Evolutionary conservation across 805 yeast species (phyloP).

Genomic region (Monosporozyma yasuniensis): DNA sequence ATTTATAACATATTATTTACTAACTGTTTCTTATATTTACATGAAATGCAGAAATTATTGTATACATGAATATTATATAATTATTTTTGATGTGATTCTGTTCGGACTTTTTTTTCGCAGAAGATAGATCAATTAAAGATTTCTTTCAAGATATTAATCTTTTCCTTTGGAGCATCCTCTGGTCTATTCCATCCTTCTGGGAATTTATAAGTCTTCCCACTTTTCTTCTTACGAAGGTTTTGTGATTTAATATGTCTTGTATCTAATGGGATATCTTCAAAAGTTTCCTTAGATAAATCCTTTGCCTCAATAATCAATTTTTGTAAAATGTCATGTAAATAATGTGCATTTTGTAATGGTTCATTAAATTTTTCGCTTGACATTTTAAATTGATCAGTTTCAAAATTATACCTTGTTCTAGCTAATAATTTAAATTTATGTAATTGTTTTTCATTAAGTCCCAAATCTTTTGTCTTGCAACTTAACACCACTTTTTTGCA

Average conservation of each 20-base stretch:
- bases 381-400: constrained; percentile 51
- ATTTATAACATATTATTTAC: no score
- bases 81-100: not conserved
- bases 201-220: constrained; percentile 37
- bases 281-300: constrained; percentile 45
- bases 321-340: constrained; percentile 54
- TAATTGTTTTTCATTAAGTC: constrained; percentile 40
- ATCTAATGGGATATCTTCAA: constrained; percentile 75
- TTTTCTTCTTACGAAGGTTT: constrained; percentile 34
- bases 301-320: constrained; percentile 57
- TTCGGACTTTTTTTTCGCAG: no score
- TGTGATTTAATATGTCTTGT: constrained; percentile 54
- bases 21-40: not conserved
- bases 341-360: constrained; percentile 79
- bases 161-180: constrained; percentile 54
- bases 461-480: constrained; percentile 46
- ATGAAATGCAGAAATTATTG: not conserved
- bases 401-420: constrained; percentile 64
- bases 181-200: constrained; percentile 78
- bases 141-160: constrained; percentile 15
- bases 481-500: constrained; percentile 53
- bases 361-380: constrained; percentile 58
- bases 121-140: constrained; percentile 2
- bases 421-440: constrained; percentile 76
- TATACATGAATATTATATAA: not conserved